Evolutionary conservation across 228 moss, liverwort and hornwort species (phyloP), one percentile per base, ranked within the genome.

Genomic region (Sphagnum magellanicum): DNA sequence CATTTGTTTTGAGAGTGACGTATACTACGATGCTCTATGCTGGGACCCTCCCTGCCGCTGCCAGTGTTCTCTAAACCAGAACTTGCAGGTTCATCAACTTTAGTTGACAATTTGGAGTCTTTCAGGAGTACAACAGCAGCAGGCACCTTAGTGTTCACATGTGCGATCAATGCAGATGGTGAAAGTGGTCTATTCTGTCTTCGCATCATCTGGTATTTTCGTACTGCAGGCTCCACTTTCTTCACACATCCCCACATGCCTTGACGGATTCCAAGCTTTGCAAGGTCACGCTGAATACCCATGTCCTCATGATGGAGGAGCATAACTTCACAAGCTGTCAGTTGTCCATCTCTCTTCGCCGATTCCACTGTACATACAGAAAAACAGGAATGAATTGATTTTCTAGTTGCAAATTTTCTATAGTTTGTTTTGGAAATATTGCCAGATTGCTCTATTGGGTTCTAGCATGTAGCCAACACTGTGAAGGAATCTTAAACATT

Each of bases 181-280:
- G 91, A 91, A 50, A 78, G 69, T 3, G 81, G 80, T 63, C 68
- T 76, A 6, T 81, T 83, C 47, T 73, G 70, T 53, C 63, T 80
- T 11, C 93, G 88, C 14, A 63, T 71, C 52, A 60, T 72, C 73
- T 78, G 74, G 69, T 82, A 97, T 48, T 83, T 76, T 48, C 50
- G 75, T 10, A 92, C 16, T 32, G 91, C 91, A 50, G 93, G 96
- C 0, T 83, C 86, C 88, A 97, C 91, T 70, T 91, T 97, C 65
- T 88, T 91, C 51, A 97, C 96, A 69, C 96, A 97, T 50, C 89
- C 93, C 96, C 96, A 97, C 93, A 93, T 93, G 48, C 96, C 93
- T 74, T 87, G 96, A 32, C 90, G 86, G 48, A 97, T 80, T 50
- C 96, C 96, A 6, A 97, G 76, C 69, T 88, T 93, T 9, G 96